phyloP scores from a whole-genome alignment of 2,329 filamentous ascomycete genomes.

The Pseudocercospora macadamiae region DNA sequence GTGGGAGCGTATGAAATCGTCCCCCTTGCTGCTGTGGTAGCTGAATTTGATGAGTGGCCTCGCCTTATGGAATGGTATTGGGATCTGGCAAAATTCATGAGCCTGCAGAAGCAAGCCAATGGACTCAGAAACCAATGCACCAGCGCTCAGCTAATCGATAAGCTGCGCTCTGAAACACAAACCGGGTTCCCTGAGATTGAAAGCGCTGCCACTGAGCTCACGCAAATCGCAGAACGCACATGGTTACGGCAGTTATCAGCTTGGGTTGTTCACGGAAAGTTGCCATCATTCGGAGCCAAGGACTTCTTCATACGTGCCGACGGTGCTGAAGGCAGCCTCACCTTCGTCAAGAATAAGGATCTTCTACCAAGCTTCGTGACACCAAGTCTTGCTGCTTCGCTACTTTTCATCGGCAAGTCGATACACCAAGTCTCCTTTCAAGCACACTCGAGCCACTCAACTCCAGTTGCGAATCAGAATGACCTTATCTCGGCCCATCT shows the following conservation, averaged over 20 bases:
- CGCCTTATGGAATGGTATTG: slow-evolving; percentile 85
- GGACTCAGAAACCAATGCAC: slow-evolving; percentile 27
- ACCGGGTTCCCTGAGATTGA: slow-evolving; percentile 90
- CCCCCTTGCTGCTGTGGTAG: slow-evolving; percentile 80
- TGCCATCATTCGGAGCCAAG: slow-evolving; percentile 74
- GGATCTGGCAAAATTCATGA: slow-evolving; percentile 71
- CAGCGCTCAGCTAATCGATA: slow-evolving; percentile 71
- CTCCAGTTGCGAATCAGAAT: slow-evolving; percentile 45
- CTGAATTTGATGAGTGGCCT: slow-evolving; percentile 85
- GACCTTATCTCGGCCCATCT: slow-evolving; percentile 70
- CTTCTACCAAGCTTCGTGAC: slow-evolving; percentile 81
- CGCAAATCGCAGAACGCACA: slow-evolving; percentile 78
- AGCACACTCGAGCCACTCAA: slow-evolving; percentile 10
- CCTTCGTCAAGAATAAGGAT: slow-evolving; percentile 59
- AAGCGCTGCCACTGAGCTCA: slow-evolving; percentile 70
- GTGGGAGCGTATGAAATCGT: slow-evolving; percentile 95
- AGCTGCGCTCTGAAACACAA: slow-evolving; percentile 72
- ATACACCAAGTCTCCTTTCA: slow-evolving; percentile 70
- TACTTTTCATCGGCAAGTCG: slow-evolving; percentile 88
- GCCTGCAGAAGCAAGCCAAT: slow-evolving; percentile 38
- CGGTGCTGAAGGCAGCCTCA: slow-evolving; percentile 37
- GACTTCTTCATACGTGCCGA: slow-evolving; percentile 76
- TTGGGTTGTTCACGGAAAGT: slow-evolving; percentile 86
- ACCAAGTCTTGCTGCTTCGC: slow-evolving; percentile 72
- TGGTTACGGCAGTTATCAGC: slow-evolving; percentile 90